A percentile compares a stretch with the other conserved stretches of the same genome.
These are phyloP conservation scores for Penicillium canariense DNA, from an alignment of 495 filamentous ascomycete species.

Conservation along the genomic window DNA sequence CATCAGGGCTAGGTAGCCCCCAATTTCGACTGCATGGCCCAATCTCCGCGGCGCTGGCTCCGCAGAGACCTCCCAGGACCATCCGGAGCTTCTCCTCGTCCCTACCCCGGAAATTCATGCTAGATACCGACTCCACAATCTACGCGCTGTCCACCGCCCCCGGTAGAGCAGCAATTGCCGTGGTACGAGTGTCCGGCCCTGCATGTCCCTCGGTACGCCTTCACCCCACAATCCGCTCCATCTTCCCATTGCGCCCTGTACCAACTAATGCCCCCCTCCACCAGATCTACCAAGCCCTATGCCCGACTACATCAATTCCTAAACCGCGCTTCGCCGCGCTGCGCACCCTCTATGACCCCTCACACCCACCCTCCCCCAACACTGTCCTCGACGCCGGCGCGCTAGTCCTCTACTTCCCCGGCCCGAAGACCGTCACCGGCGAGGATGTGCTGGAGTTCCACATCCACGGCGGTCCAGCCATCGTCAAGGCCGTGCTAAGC, in stretches of 20 bases:
- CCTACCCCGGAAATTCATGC: conserved; percentile 12
- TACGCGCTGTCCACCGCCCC: conserved; percentile 88
- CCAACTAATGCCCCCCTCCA: conserved; percentile 3
- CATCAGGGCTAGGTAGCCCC: conserved; percentile 5
- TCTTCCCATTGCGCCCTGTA: conserved; percentile 11
- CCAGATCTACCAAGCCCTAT: conserved; percentile 76
- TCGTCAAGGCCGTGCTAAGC: conserved; percentile 76
- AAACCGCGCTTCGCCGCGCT: conserved; percentile 75
- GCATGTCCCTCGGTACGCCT: conserved; percentile 67
- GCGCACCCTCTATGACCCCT: conserved; percentile 72
- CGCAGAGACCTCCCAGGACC: background rate
- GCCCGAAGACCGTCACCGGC: conserved; percentile 81
- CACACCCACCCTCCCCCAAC: conserved; percentile 29
- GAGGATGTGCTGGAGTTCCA: conserved; percentile 93
- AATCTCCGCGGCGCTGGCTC: conserved; percentile 1
- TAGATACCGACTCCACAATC: conserved; percentile 61
- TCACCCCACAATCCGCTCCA: background rate
- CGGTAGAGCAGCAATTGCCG: conserved; percentile 86
- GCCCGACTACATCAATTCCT: conserved; percentile 60
- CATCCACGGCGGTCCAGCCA: conserved; percentile 87
- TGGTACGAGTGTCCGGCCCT: conserved; percentile 83
- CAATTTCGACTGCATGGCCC: conserved; percentile 14
- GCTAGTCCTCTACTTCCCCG: conserved; percentile 83
- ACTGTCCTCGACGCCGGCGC: conserved; percentile 76
- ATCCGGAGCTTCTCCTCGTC: conserved; percentile 30